These are phyloP conservation scores for Usnea hakonensis DNA, from an alignment of 495 filamentous ascomycete species.

Conservation along the genomic window DNA sequence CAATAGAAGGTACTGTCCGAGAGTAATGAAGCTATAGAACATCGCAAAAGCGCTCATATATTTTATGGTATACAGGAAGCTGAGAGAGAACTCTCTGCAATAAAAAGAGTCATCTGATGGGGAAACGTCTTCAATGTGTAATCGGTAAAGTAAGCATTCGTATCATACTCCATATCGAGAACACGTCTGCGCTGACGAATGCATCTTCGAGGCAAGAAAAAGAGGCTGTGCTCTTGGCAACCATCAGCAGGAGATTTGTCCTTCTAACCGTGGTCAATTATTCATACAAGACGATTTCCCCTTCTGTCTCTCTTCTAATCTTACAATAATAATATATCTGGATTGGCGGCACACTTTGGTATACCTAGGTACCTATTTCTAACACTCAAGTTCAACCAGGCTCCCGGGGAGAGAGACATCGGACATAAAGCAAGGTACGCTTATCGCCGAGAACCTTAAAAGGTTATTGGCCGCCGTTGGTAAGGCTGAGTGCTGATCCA, in stretches of 20 bases:
- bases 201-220: neutral
- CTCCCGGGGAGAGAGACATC: too few relatives aligned
- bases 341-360: too few relatives aligned
- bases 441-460: neutral
- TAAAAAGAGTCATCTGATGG: neutral
- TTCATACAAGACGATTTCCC: neutral
- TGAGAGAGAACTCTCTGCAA: too few relatives aligned
- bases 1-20: neutral
- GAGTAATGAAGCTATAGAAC: neutral
- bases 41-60: neutral
- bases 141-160: too few relatives aligned
- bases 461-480: neutral
- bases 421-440: too few relatives aligned
- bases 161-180: too few relatives aligned
- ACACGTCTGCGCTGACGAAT: slow-evolving; percentile 14
- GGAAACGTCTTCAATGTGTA: neutral
- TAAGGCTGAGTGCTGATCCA: neutral
- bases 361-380: too few relatives aligned
- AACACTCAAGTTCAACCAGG: too few relatives aligned
- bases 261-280: neutral
- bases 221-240: slow-evolving; percentile 5
- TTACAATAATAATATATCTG: neutral
- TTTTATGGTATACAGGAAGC: too few relatives aligned
- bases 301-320: neutral
- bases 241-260: neutral